Base-by-base conservation (phyloP, 345 rosid species). In the Brassica carinata region DNA sequence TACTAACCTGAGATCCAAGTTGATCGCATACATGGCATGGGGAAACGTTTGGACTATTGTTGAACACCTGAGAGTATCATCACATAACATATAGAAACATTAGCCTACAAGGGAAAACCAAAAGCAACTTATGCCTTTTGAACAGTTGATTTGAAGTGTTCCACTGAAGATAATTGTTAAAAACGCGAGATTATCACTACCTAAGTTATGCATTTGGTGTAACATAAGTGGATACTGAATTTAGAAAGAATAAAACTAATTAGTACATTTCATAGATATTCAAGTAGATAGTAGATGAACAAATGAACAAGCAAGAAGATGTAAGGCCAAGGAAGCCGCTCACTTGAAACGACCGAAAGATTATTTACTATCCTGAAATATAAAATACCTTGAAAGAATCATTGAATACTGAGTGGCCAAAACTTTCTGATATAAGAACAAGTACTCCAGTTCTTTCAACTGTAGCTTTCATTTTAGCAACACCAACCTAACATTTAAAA, bases 391-490 rank as follows among this genome's bases (percentile, higher is more conserved):
- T 94, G 69, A 96, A 94, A 77, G 99, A 96, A 78, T 90, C 93
- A 81, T 91, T 94, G 77, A 96, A 96, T 64, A 96, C 98, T 53
- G 97, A 89, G 86, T 96, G 99, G 69, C 98, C 99, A 79, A 96
- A 96, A 87, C 98, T 94, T 85, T 96, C 99, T 2, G 99, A 83
- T 79, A 94, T 85, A 82, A 96, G 98, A 84, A 90, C 95, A 77
- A 94, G 94, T 29, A 98, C 99, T 78, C 99, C 97, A 53, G 97
- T 91, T 87, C 92, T 90, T 84, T 94, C 97, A 67, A 92, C 94
- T 5, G 90, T 89, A 76, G 93, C 93, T 89, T 94, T 96, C 97
- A 92, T 93, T 88, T 96, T 98, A 30, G 98, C 97, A 76, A 96
- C 90, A 78, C 99, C 98, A 72, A 92, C 97, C 99, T 96, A 79